Evolutionary conservation across 805 yeast genomes (phyloP), one percentile per base, ranked within the genome.

Genomic region (Yamadazyma akitaensis): DNA sequence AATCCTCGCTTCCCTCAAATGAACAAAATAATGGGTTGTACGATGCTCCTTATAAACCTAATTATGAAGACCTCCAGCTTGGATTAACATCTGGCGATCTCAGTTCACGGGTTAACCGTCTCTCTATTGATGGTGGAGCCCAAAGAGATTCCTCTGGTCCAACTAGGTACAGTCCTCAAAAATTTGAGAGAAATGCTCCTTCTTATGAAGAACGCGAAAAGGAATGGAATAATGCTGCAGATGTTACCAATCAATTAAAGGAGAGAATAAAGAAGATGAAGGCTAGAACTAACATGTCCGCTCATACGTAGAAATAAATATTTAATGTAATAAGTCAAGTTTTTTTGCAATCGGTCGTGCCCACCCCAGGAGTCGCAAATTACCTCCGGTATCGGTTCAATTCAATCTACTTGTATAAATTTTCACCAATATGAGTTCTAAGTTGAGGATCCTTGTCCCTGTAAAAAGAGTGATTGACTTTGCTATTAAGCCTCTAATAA

Each of bases 381-480:
- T 28, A 11, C 32, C 32, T 28, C 32, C 51, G 48, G 48, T 35
- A 36, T 44, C 50, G 50, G 50, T 31, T 21, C 25, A 39, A 31
- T 14, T 38, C 18, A 42, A 24, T 37, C n/a, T 3, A 28, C n/a
- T 28, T 5, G 10, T 28, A 28, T 28, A 28, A 28, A 12, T 28
- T 28, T 28, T 28, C 32, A 28, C 26, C 19, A 39, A 8, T 37
- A 59, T 57, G 62, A 56, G 60, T 55, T 63, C 78, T 42, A 82
- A 82, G 56, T 70, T 83, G 49, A 79, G 77, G 64, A 88, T 94
- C 52, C 73, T 94, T 32, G 97, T 94, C 11, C 99, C 99, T 12
- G 91, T 94, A 40, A 94, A 94, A 70, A 77, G 98, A 53, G 97
- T 91, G 43, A 85, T 94, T 59, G 99, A 94, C 68, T 86, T 87